Conservation (phyloP, 2,329 filamentous ascomycete genomes). For the Calonectria hongkongensis region DNA sequence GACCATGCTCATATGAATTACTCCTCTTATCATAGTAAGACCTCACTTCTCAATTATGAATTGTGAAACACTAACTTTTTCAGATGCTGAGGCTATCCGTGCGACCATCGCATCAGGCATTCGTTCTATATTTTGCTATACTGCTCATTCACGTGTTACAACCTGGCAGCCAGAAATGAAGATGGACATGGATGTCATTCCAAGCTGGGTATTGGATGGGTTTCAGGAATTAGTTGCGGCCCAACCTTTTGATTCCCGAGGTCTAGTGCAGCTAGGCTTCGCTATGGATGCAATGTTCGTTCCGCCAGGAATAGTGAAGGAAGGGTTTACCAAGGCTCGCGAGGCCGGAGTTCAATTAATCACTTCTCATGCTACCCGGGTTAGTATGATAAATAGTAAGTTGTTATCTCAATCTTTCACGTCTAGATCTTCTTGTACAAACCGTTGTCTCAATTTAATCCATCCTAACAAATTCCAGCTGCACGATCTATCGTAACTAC, state of each 20-base stretch:
- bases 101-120: constrained; percentile 1
- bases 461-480: not conserved
- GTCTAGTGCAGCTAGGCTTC: constrained; percentile 6
- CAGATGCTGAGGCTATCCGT: not conserved
- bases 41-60: not conserved
- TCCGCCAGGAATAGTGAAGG: not conserved
- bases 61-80: not conserved
- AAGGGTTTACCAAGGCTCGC: not conserved
- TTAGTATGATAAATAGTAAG: constrained; percentile 2
- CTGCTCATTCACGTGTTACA: not conserved
- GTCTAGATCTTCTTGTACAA: no score
- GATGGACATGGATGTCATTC: not conserved
- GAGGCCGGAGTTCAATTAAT: not conserved
- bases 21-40: not conserved
- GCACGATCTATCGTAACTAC: not conserved
- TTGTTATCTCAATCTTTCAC: not conserved
- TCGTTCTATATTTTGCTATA: constrained; percentile 21
- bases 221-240: not conserved
- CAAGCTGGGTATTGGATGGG: not conserved
- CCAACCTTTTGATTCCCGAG: not conserved
- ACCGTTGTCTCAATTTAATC: no score
- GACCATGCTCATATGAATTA: constrained; percentile 25
- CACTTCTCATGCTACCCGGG: not conserved
- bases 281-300: constrained; percentile 13
- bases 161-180: not conserved